A percentile compares a stretch with the other conserved stretches of the same genome.
These are phyloP conservation scores for Globisporangium canariense DNA, from an alignment of 352 stramenopile genomes.

Conservation along the genomic window DNA sequence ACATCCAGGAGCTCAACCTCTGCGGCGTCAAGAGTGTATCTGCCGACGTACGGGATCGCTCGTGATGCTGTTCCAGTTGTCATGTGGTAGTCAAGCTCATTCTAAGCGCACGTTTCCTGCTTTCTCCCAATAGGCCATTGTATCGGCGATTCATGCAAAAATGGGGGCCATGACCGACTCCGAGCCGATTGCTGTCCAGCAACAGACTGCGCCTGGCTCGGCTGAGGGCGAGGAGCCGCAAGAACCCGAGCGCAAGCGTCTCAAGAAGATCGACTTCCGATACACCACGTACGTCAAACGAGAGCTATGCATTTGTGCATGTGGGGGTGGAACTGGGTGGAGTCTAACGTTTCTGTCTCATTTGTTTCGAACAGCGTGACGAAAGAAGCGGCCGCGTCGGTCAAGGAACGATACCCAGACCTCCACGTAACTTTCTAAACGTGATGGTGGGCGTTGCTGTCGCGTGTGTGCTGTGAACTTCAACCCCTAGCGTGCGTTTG, in stretches of 20 bases:
- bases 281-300: conserved; percentile 74
- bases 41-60: conserved; percentile 46
- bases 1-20: conserved; percentile 85
- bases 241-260: conserved; percentile 75
- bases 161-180: conserved; percentile 57
- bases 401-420: conserved; percentile 74
- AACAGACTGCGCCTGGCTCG: background rate
- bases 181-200: conserved; percentile 7
- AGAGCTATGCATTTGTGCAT: background rate
- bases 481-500: background rate
- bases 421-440: conserved; percentile 51
- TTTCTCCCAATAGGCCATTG: conserved; percentile 34
- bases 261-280: conserved; percentile 89
- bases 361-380: conserved; percentile 45
- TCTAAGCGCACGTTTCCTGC: background rate
- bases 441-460: conserved; percentile 5
- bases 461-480: background rate
- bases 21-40: conserved; percentile 86
- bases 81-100: background rate
- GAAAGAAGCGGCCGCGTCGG: conserved; percentile 69
- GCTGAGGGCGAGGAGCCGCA: conserved; percentile 30
- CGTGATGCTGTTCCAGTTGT: background rate
- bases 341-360: conserved; percentile 2
- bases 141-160: conserved; percentile 76
- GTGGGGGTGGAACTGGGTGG: background rate